These are phyloP conservation scores for Vaccinium macrocarpon DNA, from an alignment of 148 eudicot genomes.

Conservation along the genomic window DNA sequence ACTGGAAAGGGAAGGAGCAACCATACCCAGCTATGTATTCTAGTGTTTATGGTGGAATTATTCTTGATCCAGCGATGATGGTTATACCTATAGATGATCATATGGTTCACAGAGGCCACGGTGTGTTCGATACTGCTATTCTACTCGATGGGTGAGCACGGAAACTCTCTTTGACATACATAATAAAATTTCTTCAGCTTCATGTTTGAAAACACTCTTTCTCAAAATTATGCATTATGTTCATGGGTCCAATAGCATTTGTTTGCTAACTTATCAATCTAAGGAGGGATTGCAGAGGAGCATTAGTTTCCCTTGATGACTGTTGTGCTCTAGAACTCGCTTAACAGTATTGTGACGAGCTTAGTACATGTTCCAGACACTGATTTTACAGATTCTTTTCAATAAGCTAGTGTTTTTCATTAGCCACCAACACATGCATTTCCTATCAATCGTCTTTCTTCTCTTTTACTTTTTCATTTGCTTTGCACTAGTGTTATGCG, in stretches of 20 bases:
- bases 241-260: not conserved
- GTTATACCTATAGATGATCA: constrained; percentile 80
- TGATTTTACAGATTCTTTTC: not conserved
- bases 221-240: not conserved
- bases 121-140: constrained; percentile 74
- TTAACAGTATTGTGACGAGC: not conserved
- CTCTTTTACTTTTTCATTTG: not conserved
- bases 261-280: not conserved
- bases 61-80: constrained; percentile 76
- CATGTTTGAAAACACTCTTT: not conserved
- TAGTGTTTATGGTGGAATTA: constrained; percentile 64
- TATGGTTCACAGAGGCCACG: constrained; percentile 88
- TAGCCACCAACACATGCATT: not conserved
- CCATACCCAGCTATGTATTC: constrained; percentile 82
- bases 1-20: constrained; percentile 49
- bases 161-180: not conserved
- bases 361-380: not conserved
- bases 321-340: not conserved
- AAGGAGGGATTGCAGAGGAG: not conserved
- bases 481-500: not conserved
- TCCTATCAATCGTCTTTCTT: not conserved
- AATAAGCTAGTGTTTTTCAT: not conserved
- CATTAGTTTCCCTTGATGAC: not conserved
- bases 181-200: not conserved
- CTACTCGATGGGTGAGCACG: constrained; percentile 55